Conservation (phyloP, 805 yeast genomes). For the Starmerella etchellsii region DNA sequence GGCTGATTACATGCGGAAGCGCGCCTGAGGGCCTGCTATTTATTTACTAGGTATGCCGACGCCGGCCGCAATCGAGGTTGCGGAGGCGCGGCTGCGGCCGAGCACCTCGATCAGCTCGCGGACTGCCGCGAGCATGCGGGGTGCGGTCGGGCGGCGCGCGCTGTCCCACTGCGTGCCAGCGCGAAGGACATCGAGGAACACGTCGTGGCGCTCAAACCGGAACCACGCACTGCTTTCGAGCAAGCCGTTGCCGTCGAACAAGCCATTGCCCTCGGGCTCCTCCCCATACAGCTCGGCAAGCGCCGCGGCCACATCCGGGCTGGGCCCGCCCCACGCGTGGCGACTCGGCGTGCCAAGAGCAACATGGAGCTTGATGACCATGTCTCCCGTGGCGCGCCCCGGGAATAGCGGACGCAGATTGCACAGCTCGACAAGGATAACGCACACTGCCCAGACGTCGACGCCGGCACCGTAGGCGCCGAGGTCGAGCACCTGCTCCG, state of each 20-base stretch:
- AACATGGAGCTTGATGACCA: slow-evolving; percentile 52
- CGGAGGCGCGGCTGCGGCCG: too few relatives aligned
- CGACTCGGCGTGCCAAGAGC: slow-evolving; percentile 61
- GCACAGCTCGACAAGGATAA: slow-evolving; percentile 67
- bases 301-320: background rate
- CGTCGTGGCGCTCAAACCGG: slow-evolving; percentile 20
- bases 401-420: slow-evolving; percentile 71
- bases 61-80: too few relatives aligned
- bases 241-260: background rate
- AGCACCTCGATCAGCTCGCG: too few relatives aligned
- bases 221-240: background rate
- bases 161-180: slow-evolving; percentile 71
- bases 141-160: slow-evolving; percentile 20
- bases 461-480: slow-evolving; percentile 62
- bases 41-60: too few relatives aligned
- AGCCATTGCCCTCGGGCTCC: background rate
- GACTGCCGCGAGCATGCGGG: slow-evolving; percentile 10
- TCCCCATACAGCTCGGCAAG: background rate
- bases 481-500: slow-evolving; percentile 48
- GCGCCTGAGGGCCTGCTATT: too few relatives aligned
- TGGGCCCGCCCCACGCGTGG: slow-evolving; percentile 13
- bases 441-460: slow-evolving; percentile 84
- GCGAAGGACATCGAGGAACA: slow-evolving; percentile 8
- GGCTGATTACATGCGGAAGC: slow-evolving; percentile 19
- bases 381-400: slow-evolving; percentile 69